Percentiles rank a stretch among this genome's conserved stretches.
Evolutionary conservation across 2,329 filamentous ascomycete genomes (phyloP).

Genomic region (Aureobasidium sp.): DNA sequence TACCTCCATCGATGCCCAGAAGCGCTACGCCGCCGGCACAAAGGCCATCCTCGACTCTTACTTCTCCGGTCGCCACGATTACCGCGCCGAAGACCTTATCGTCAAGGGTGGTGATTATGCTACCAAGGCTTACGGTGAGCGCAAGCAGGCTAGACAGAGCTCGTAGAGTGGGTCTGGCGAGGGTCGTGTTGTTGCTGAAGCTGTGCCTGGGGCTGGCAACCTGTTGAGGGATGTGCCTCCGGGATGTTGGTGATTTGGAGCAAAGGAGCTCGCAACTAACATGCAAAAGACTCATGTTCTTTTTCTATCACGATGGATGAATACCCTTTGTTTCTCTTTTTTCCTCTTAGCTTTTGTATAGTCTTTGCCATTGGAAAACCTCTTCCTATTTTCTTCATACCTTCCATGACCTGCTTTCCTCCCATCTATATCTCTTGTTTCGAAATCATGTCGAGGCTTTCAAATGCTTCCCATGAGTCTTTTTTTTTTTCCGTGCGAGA

Average conservation of each 20-base stretch:
- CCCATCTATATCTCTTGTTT: too few relatives aligned
- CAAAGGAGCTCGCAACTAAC: too few relatives aligned
- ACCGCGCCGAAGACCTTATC: conserved; percentile 83
- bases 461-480: too few relatives aligned
- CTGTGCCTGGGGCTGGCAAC: conserved; percentile 1
- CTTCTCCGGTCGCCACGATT: conserved; percentile 79
- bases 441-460: too few relatives aligned
- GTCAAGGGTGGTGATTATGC: conserved; percentile 85
- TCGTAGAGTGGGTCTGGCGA: not conserved
- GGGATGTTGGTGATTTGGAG: conserved; percentile 6
- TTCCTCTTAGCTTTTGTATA: not conserved
- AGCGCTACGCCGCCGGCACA: conserved; percentile 51
- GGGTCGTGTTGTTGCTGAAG: conserved; percentile 4
- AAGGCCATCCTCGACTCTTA: conserved; percentile 90
- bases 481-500: too few relatives aligned
- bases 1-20: conserved; percentile 96
- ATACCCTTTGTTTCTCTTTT: not conserved
- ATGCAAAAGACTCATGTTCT: not conserved
- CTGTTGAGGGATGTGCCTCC: conserved; percentile 2
- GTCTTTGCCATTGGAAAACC: too few relatives aligned
- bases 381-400: too few relatives aligned
- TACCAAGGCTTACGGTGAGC: conserved; percentile 85
- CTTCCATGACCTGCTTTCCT: too few relatives aligned
- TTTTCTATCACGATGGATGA: conserved; percentile 6
- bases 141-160: conserved; percentile 29